A percentile compares a stretch with the other conserved stretches of the same genome.
Conservation (phyloP, 2,329 filamentous ascomycete species). For the Penicillium sp. region DNA sequence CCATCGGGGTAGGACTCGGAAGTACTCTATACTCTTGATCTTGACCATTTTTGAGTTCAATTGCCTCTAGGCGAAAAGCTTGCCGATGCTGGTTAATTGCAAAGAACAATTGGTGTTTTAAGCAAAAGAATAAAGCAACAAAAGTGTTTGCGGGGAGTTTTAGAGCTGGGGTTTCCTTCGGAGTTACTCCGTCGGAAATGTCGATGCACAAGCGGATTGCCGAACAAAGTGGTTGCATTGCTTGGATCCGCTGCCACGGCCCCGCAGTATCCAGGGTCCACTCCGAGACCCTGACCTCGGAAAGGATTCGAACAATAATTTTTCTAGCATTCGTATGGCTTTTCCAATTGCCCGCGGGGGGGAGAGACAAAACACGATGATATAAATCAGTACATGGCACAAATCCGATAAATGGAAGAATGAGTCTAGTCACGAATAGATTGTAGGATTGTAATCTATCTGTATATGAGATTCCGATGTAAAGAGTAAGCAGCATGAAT, state of each 20-base stretch:
- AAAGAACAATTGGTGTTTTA: neutral
- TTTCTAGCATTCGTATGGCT: no score
- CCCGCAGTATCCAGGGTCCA: neutral
- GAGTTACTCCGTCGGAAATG: constrained; percentile 19
- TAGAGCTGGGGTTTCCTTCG: constrained; percentile 3
- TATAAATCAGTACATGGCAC: no score
- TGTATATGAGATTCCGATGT: no score
- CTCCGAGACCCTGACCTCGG: neutral
- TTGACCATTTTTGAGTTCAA: constrained; percentile 59
- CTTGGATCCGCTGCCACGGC: neutral
- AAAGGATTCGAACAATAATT: no score
- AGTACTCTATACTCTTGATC: constrained; percentile 71
- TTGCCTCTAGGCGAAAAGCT: neutral
- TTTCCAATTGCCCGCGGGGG: no score
- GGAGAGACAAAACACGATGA: no score
- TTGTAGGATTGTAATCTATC: no score
- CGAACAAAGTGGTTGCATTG: neutral
- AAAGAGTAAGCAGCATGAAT: no score
- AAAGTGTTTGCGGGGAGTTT: neutral
- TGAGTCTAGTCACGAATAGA: no score
- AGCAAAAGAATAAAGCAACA: neutral
- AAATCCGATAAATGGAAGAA: no score
- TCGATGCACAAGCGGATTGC: constrained; percentile 10
- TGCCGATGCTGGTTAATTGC: neutral
- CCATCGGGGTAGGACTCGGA: constrained; percentile 75